These are phyloP conservation scores for Lachnellula willkommii DNA, from an alignment of 2,329 filamentous ascomycete species.

Conservation along the genomic window DNA sequence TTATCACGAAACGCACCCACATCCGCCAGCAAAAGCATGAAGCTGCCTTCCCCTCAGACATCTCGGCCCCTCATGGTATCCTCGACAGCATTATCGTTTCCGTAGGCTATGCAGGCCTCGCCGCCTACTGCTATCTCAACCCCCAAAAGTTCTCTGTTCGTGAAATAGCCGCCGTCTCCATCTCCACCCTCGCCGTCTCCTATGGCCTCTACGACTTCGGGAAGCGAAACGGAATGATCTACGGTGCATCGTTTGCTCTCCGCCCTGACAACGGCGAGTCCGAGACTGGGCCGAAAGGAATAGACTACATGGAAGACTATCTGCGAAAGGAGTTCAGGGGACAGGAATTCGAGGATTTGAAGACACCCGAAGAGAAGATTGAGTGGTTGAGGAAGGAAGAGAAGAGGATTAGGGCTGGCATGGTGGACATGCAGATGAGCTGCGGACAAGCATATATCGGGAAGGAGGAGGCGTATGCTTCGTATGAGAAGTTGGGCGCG, in stretches of 20 bases:
- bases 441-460: conserved; percentile 17
- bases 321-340: conserved; percentile 28
- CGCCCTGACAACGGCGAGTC: background rate
- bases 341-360: conserved; percentile 8
- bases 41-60: background rate
- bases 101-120: conserved; percentile 10
- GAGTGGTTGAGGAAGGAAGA: conserved; percentile 29
- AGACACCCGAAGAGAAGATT: conserved; percentile 9
- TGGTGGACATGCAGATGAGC: conserved; percentile 8
- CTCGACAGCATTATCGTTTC: conserved; percentile 8
- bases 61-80: conserved; percentile 2
- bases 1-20: conserved; percentile 12
- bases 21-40: conserved; percentile 10
- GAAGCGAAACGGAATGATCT: conserved; percentile 8
- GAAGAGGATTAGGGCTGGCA: conserved; percentile 32
- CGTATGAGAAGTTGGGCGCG: conserved; percentile 14
- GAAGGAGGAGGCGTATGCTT: conserved; percentile 14
- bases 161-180: conserved; percentile 5
- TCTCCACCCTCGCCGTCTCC: conserved; percentile 7
- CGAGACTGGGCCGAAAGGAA: background rate
- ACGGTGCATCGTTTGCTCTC: conserved; percentile 10
- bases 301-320: conserved; percentile 10
- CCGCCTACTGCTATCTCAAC: conserved; percentile 4
- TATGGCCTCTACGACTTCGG: conserved; percentile 13
- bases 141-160: conserved; percentile 4